These are phyloP conservation scores for Hsuehochloa calcarea DNA, from an alignment of 176 grass and related monocot genomes.

Conservation along the genomic window DNA sequence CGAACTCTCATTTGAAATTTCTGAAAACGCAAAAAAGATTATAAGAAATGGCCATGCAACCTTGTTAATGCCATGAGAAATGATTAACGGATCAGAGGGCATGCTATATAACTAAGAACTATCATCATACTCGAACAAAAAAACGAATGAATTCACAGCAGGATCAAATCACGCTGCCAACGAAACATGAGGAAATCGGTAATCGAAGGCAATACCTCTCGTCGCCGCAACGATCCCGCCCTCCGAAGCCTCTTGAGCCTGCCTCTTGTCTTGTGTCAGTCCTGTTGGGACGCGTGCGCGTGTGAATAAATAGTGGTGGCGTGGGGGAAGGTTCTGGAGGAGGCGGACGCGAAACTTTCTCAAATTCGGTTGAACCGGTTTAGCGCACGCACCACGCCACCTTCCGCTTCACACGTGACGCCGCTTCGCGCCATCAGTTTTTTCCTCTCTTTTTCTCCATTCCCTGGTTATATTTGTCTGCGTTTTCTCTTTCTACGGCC, in stretches of 20 bases:
- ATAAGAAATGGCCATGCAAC: not conserved
- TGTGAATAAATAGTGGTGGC: slow-evolving; percentile 17
- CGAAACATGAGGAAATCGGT: too few species aligned
- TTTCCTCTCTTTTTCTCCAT: not conserved
- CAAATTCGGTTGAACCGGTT: slow-evolving; percentile 45
- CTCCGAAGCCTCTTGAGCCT: not conserved
- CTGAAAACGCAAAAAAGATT: too few species aligned
- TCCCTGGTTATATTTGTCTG: not conserved
- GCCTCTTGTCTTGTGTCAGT: not conserved
- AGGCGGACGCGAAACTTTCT: slow-evolving; percentile 41
- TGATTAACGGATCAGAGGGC: not conserved
- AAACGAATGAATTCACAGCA: not conserved
- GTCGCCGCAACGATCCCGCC: not conserved
- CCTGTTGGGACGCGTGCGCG: not conserved
- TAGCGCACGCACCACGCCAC: not conserved
- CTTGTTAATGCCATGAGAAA: too few species aligned
- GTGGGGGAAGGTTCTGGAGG: slow-evolving; percentile 48
- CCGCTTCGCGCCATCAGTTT: slow-evolving; percentile 15
- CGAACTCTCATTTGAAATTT: not conserved
- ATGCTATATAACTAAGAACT: not conserved
- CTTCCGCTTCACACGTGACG: slow-evolving; percentile 28
- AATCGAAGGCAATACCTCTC: slow-evolving; percentile 17
- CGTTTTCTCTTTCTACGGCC: not conserved
- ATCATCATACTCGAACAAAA: not conserved
- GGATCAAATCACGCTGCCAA: not conserved